Evolutionary conservation across 2,329 filamentous ascomycete species (phyloP).

Genomic region (Colletotrichum filicis): DNA sequence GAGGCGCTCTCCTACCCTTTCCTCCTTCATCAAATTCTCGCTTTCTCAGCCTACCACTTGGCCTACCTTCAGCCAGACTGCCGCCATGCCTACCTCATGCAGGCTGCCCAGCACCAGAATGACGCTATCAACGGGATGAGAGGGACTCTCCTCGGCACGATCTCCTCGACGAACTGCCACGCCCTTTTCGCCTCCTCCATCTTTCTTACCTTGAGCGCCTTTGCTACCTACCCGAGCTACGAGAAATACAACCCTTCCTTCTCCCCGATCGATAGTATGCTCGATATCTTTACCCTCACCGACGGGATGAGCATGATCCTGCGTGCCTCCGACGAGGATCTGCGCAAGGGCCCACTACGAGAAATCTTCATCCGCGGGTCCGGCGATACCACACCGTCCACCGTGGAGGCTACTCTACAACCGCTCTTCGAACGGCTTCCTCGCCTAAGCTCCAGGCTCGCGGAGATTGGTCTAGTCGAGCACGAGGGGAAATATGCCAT

Average conservation of each 20-base stretch:
- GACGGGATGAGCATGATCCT: conserved; percentile 46
- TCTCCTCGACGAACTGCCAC: conserved; percentile 44
- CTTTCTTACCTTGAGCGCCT: conserved; percentile 46
- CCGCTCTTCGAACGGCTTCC: conserved; percentile 16
- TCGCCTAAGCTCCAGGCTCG: neutral
- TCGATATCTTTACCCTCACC: conserved; percentile 46
- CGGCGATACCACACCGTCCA: conserved; percentile 13
- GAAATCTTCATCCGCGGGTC: conserved; percentile 36
- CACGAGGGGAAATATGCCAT: conserved; percentile 26
- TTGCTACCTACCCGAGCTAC: conserved; percentile 41
- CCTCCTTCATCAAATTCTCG: conserved; percentile 46
- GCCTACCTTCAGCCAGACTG: conserved; percentile 42
- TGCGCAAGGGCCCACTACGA: conserved; percentile 38
- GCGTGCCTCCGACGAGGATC: conserved; percentile 38
- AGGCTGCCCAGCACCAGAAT: conserved; percentile 47
- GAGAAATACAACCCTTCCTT: conserved; percentile 31
- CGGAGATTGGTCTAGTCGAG: neutral
- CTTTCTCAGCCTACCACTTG: conserved; percentile 45
- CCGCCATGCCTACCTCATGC: conserved; percentile 39
- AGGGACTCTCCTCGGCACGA: conserved; percentile 36
- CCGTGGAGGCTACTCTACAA: conserved; percentile 19
- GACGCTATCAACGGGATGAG: conserved; percentile 46
- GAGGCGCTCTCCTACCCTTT: conserved; percentile 43
- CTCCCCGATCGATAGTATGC: conserved; percentile 44
- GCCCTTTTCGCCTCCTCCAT: conserved; percentile 47